Base-by-base conservation (phyloP, 106 monocot species). In the Chionographis japonica region DNA sequence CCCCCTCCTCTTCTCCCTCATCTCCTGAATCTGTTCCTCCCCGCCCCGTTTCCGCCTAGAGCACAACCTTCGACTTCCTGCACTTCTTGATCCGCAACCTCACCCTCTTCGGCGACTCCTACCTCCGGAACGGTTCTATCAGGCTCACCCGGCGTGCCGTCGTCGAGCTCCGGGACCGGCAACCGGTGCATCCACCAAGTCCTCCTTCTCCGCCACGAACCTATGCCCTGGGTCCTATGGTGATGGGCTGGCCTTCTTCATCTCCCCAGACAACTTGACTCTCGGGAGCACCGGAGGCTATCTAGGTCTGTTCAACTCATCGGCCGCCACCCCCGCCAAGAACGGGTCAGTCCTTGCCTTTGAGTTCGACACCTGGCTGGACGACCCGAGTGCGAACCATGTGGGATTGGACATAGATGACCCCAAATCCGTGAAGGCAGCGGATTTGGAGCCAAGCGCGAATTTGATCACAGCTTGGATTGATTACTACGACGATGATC, bases 31-130 rank as follows among this genome's bases (percentile, higher is more conserved):
- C 12, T n/a, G 1, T 11, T n/a, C 12, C 8, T n/a, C 38, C 19
- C 43, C 20, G 9, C 14, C 16, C 3, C 39, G 2, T 14, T 13
- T n/a, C 38, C 5, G 52, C 69, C 18, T 35, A 37, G 10, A 60
- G 17, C 18, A 14, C 75, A 12, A 65, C 61, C 72, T 78, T 87
- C 68, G 56, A 74, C 58, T 80, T 84, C 62, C 40, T 69, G 2
- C 52, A 77, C 4, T 74, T 90, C 58, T 87, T 84, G 4, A 71
- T 85, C 67, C 77, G 68, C 38, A 90, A 85, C 73, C 76, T 94
- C 56, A 94, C 89, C 10, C 78, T 94, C 40, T 80, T 94, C 54
- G 90, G 94, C 0, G 90, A 87, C 76, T 65, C 89, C 60, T 87
- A 75, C 78, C 80, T 94, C 60, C 67, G 66, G 10, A 80, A 82